phyloP scores from a whole-genome alignment of 2,329 filamentous ascomycete genomes.

The Penicillium sp. region DNA sequence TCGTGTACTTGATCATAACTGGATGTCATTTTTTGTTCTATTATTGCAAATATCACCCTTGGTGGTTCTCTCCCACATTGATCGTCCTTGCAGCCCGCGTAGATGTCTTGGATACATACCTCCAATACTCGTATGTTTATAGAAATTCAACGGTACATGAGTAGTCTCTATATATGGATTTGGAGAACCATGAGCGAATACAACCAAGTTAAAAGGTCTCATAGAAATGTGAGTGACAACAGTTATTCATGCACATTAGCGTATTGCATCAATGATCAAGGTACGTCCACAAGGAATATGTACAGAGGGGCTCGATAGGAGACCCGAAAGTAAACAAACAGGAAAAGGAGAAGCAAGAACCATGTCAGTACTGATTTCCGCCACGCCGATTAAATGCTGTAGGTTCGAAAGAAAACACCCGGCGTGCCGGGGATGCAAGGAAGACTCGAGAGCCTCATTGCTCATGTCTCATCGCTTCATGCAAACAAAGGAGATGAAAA shows the following conservation, averaged over 20 bases:
- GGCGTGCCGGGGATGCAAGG: slow-evolving; percentile 9
- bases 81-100: background rate
- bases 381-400: slow-evolving; percentile 28
- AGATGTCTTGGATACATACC: background rate
- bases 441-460: slow-evolving; percentile 20
- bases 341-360: slow-evolving; percentile 5
- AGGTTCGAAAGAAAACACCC: slow-evolving; percentile 14
- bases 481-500: slow-evolving; percentile 18
- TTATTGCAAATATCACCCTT: background rate
- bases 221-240: background rate
- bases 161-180: too few species aligned
- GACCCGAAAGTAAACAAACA: slow-evolving; percentile 9
- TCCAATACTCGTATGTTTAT: too few species aligned
- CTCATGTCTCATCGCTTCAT: slow-evolving; percentile 29
- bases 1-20: slow-evolving; percentile 5
- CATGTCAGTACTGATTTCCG: slow-evolving; percentile 4
- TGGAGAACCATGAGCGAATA: background rate
- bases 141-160: too few species aligned
- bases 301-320: slow-evolving; percentile 4
- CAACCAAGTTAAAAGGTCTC: background rate
- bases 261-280: slow-evolving; percentile 4
- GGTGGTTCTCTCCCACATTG: background rate
- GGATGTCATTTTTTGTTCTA: background rate
- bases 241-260: slow-evolving; percentile 1
- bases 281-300: slow-evolving; percentile 5